Base-by-base conservation (phyloP, 345 rosid genomes). In the Bruguiera sexangula region DNA sequence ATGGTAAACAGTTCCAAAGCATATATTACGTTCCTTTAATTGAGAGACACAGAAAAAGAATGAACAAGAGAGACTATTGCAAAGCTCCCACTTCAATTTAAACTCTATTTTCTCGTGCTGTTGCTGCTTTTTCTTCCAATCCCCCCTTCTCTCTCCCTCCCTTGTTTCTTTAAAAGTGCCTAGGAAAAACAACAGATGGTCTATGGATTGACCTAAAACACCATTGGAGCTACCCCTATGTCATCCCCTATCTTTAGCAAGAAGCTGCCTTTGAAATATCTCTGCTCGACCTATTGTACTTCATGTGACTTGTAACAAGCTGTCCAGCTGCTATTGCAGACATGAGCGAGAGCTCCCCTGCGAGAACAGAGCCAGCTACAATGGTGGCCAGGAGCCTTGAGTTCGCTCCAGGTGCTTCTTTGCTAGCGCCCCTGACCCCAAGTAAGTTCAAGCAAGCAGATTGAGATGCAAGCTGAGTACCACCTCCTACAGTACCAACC, bases 401-500 rank as follows among this genome's bases (percentile, higher is more conserved):
- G 73, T 85, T 82, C 3, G 76, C 69, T 31, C 88, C 88, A 1
- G 88, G 83, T 0, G 48, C 46, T 24, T 75, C 80, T 64, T 66
- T 76, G 76, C 75, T 80, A 6, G 88, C 83, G 24, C 88, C 88
- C 76, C 80, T 82, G 71, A 85, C 86, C 31, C 88, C 88, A 4
- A 85, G 84, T 70, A 85, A 37, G 69, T 85, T 79, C 75, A 85
- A 60, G 78, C 88, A 85, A 20, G 88, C 88, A n/a, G 88, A 70
- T 34, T 85, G 88, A 7, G 88, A 85, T 37, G 83, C 77, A 6
- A 85, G 84, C 56, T 82, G 86, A 5, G 88, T 85, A 51, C 86
- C 88, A 0, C 88, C 88, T 39, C 88, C 88, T 2, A 85, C 80
- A 0, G 88, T 85, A 3, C 88, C 88, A 27, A 85, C 87, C 86